Conservation (phyloP, 2,329 filamentous ascomycete genomes). For the Neopestalotiopsis sp. region DNA sequence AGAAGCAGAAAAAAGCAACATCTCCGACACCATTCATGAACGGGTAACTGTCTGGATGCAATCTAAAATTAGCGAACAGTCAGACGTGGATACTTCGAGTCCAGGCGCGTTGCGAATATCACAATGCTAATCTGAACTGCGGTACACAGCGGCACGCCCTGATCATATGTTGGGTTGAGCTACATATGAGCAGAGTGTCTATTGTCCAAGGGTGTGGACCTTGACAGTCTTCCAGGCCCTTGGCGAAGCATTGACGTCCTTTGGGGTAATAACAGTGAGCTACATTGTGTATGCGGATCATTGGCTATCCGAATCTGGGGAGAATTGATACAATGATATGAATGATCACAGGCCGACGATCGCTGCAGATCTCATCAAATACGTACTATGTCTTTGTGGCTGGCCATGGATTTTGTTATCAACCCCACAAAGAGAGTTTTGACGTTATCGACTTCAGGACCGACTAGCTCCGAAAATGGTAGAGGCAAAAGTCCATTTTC, state of each 20-base stretch:
- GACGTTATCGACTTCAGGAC: conserved; percentile 6
- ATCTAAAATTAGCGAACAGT: not conserved
- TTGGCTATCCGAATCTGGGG: not conserved
- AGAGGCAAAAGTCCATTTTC: not conserved
- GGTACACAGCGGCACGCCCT: not conserved
- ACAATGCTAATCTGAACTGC: not conserved
- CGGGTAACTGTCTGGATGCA: not conserved
- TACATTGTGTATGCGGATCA: not conserved
- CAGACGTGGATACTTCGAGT: not conserved
- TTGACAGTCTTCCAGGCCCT: not conserved
- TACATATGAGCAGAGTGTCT: not conserved
- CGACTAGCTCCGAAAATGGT: not conserved
- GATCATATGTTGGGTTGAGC: not conserved
- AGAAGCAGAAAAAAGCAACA: not conserved
- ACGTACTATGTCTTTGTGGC: not conserved
- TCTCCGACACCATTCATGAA: not conserved
- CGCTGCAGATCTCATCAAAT: not conserved
- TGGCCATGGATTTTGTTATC: not conserved
- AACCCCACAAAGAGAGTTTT: conserved; percentile 10
- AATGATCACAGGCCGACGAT: not conserved
- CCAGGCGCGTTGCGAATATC: not conserved
- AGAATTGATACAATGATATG: not conserved
- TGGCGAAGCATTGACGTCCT: not conserved
- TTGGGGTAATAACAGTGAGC: not conserved
- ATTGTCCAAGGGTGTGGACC: not conserved